A percentile compares a stretch with the other conserved stretches of the same genome.
Conservation (phyloP, 2,329 filamentous ascomycete genomes). For the Plectosphaerella cucumerina region DNA sequence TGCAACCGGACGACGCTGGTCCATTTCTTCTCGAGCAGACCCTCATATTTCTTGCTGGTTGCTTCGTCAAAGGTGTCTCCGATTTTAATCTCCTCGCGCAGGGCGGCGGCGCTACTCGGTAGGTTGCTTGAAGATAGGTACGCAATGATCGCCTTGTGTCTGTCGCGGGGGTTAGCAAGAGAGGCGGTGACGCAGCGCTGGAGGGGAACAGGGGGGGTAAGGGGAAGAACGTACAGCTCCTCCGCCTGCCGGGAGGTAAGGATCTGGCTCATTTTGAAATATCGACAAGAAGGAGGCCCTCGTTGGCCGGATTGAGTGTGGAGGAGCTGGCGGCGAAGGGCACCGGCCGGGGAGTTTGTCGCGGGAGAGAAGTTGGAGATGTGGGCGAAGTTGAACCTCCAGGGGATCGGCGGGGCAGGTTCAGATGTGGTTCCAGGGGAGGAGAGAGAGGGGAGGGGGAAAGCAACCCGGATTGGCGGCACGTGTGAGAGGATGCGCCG, state of each 20-base stretch:
- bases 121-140: slow-evolving; percentile 76
- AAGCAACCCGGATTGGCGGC: no score
- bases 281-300: no score
- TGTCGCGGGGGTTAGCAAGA: slow-evolving; percentile 29
- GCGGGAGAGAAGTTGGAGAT: no score
- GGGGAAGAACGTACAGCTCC: slow-evolving; percentile 64
- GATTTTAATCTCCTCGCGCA: slow-evolving; percentile 74
- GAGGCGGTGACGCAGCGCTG: background rate
- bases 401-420: no score
- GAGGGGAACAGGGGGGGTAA: no score
- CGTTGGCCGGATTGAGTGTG: no score
- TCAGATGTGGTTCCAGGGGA: no score
- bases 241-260: slow-evolving; percentile 79
- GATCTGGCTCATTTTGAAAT: slow-evolving; percentile 62
- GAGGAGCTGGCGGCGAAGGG: no score
- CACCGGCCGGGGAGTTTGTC: no score
- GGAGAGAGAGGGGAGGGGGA: no score
- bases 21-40: slow-evolving; percentile 96
- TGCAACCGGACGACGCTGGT: slow-evolving; percentile 91
- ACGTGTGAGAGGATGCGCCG: no score
- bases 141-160: slow-evolving; percentile 90
- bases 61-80: slow-evolving; percentile 68
- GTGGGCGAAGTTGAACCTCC: no score
- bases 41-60: slow-evolving; percentile 91
- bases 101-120: slow-evolving; percentile 61